These are phyloP conservation scores for Pharnaceum exiguum DNA, from an alignment of 148 eudicot species.

Conservation along the genomic window DNA sequence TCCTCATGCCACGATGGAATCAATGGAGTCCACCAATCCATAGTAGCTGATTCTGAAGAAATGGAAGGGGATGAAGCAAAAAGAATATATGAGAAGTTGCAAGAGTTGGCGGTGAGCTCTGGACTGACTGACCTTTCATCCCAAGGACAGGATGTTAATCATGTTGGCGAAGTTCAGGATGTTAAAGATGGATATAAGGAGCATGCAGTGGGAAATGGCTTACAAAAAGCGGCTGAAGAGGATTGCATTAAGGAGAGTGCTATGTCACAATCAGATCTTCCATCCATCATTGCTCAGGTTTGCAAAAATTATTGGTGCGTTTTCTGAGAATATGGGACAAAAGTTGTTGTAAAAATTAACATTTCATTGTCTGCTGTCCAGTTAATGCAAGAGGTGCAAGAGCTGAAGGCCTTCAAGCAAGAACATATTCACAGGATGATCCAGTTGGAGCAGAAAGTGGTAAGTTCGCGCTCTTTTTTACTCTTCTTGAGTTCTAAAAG, in stretches of 20 bases:
- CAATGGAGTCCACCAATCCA: conserved; percentile 13
- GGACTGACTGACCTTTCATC: conserved; percentile 17
- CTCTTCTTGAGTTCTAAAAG: background rate
- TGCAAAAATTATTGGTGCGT: background rate
- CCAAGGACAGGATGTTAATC: too few species aligned
- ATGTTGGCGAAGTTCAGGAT: conserved; percentile 10
- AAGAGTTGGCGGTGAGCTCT: conserved; percentile 35
- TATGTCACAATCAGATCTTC: conserved; percentile 24
- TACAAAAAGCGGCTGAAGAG: conserved; percentile 17
- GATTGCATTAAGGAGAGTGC: conserved; percentile 25
- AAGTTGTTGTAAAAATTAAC: conserved; percentile 2
- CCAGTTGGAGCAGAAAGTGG: conserved; percentile 57
- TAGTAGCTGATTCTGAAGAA: conserved; percentile 21
- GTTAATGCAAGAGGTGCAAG: conserved; percentile 51
- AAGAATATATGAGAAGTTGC: conserved; percentile 40
- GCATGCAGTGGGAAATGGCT: conserved; percentile 12
- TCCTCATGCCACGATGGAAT: conserved; percentile 17
- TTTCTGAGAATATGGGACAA: background rate
- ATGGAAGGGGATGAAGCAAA: conserved; percentile 33
- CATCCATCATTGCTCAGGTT: conserved; percentile 41
- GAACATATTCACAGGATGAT: conserved; percentile 31
- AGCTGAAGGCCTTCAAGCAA: conserved; percentile 43
- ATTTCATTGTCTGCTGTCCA: conserved; percentile 21
- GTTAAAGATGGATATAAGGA: conserved; percentile 16
- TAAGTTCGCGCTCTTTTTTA: conserved; percentile 18